Conservation (phyloP, 176 grass and related monocot species). For the Zea mays region DNA sequence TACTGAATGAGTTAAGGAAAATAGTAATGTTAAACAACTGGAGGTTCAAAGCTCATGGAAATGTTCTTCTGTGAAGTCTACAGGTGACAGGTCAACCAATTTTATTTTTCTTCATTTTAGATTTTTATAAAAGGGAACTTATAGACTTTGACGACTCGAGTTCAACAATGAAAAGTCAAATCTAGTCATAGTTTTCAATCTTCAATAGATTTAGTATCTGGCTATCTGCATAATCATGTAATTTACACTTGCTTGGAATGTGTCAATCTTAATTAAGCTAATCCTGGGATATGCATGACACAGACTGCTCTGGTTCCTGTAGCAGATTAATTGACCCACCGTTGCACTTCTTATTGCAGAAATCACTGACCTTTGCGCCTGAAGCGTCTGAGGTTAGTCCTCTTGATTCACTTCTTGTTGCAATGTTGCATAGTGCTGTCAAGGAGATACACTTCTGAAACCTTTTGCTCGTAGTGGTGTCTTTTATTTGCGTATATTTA, state of each 20-base stretch:
- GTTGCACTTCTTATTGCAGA: constrained; percentile 52
- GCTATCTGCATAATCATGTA: constrained; percentile 8
- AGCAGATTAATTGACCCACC: constrained; percentile 22
- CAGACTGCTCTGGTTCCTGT: constrained; percentile 19
- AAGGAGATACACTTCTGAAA: constrained; percentile 17
- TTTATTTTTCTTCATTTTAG: constrained; percentile 1
- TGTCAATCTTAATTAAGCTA: constrained; percentile 27
- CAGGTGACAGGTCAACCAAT: neutral
- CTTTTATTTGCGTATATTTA: neutral
- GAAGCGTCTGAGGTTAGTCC: constrained; percentile 63
- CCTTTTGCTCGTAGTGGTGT: constrained; percentile 6
- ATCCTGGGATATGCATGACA: constrained; percentile 26
- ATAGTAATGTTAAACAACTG: neutral
- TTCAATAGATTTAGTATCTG: constrained; percentile 19
- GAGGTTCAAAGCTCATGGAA: neutral
- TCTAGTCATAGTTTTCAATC: neutral
- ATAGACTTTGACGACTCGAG: neutral
- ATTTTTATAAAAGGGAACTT: neutral
- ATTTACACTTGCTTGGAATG: neutral
- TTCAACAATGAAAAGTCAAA: neutral
- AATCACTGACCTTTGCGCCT: constrained; percentile 64
- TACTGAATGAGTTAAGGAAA: neutral
- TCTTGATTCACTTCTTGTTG: constrained; percentile 35
- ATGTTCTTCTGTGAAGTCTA: neutral
- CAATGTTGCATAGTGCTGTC: neutral